Evolutionary conservation across 202 grass and related monocot genomes (phyloP).

Genomic region (Eragrostis tef): DNA sequence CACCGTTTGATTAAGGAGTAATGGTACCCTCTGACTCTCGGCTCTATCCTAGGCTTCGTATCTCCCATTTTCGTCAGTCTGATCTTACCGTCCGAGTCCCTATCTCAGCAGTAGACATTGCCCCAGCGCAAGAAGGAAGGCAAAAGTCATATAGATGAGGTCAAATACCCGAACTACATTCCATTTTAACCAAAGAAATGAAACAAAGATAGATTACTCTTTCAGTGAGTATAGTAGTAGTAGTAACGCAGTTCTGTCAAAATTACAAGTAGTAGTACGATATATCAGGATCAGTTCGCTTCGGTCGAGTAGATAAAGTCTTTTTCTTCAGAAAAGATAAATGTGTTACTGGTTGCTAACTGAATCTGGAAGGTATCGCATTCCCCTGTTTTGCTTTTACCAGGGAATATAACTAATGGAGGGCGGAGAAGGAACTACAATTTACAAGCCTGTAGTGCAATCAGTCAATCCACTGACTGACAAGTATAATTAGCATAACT

Average conservation of each 20-base stretch:
- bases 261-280: too few relatives aligned
- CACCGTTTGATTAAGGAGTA: neutral
- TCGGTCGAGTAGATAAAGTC: too few relatives aligned
- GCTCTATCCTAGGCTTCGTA: too few relatives aligned
- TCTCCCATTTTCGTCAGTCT: conserved; percentile 1
- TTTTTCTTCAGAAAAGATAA: neutral
- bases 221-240: too few relatives aligned
- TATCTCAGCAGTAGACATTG: neutral
- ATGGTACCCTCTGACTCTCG: too few relatives aligned
- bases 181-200: too few relatives aligned
- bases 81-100: neutral
- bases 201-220: too few relatives aligned
- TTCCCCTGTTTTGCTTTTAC: neutral
- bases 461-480: neutral
- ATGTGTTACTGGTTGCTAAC: neutral
- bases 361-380: neutral
- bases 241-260: too few relatives aligned
- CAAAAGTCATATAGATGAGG: too few relatives aligned
- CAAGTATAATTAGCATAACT: too few relatives aligned
- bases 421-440: neutral
- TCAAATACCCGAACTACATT: too few relatives aligned
- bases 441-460: neutral
- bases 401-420: neutral
- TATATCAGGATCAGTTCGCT: too few relatives aligned
- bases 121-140: neutral